Evolutionary conservation across 1,139 yeast species (phyloP).

Genomic region (Hansenula sp.): DNA sequence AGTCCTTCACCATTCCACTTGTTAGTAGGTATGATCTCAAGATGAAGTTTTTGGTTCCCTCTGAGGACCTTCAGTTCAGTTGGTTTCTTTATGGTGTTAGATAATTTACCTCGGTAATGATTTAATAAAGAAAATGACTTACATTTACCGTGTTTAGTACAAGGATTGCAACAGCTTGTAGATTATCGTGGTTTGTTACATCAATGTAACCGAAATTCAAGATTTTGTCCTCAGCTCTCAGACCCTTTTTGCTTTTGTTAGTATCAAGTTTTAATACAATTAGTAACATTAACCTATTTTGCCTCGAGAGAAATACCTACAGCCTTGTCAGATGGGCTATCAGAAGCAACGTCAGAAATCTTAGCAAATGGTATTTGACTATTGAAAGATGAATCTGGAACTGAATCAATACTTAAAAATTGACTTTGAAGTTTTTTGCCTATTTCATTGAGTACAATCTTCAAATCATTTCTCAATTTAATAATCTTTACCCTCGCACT

Average conservation of each 20-base stretch:
- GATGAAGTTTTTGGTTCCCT: not conserved
- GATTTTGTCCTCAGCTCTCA: conserved; percentile 42
- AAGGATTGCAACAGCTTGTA: conserved; percentile 31
- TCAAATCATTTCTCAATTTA: conserved; percentile 66
- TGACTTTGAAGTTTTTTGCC: conserved; percentile 43
- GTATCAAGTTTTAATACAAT: too few relatives aligned
- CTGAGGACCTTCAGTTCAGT: not conserved
- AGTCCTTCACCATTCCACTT: conserved; percentile 72
- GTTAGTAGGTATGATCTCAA: conserved; percentile 43
- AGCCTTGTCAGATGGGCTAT: conserved; percentile 47
- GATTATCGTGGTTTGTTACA: conserved; percentile 28
- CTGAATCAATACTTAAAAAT: conserved; percentile 24
- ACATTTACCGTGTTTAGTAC: conserved; percentile 21
- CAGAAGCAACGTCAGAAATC: conserved; percentile 41
- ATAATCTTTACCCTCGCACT: conserved; percentile 62
- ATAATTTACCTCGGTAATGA: too few relatives aligned
- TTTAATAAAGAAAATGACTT: too few relatives aligned
- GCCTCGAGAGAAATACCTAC: conserved; percentile 20
- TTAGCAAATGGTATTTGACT: conserved; percentile 51
- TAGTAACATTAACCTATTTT: not conserved
- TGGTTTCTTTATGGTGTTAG: not conserved
- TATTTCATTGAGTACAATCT: conserved; percentile 42
- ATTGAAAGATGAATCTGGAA: conserved; percentile 6
- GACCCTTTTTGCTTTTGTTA: conserved; percentile 20
- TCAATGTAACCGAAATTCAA: conserved; percentile 49